Conservation (phyloP, 352 stramenopile species). For the Aphanomyces cochlioides region DNA sequence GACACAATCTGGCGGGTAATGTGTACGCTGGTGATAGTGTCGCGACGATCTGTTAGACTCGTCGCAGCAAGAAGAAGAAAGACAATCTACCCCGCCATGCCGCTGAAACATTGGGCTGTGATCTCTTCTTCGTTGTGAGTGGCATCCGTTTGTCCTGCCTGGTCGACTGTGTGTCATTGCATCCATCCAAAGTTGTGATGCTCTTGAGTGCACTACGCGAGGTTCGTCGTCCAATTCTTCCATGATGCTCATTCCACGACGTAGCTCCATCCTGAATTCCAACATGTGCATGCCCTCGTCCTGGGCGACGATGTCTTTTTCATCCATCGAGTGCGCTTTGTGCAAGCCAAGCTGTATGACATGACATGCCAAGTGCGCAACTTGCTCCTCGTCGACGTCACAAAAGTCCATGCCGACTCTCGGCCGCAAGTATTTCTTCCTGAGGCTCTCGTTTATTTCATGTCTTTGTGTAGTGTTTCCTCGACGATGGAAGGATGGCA, state of each 20-base stretch:
- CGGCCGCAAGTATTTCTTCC: not conserved
- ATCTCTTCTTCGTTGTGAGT: conserved; percentile 14
- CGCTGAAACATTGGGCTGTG: not conserved
- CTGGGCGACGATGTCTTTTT: conserved; percentile 19
- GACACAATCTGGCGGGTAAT: not conserved
- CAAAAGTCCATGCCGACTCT: conserved; percentile 1
- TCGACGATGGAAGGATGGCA: too few species aligned
- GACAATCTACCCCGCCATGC: not conserved
- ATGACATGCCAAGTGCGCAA: not conserved
- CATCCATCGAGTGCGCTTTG: not conserved
- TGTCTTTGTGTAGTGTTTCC: not conserved
- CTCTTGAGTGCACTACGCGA: not conserved
- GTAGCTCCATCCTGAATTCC: not conserved
- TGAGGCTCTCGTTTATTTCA: not conserved
- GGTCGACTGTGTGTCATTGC: conserved; percentile 8
- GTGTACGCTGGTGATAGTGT: not conserved
- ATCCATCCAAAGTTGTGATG: not conserved
- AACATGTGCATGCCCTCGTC: not conserved
- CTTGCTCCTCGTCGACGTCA: conserved; percentile 1
- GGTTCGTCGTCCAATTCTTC: not conserved
- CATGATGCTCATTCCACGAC: too few species aligned
- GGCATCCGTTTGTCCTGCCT: conserved; percentile 10
- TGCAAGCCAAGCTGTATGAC: not conserved
- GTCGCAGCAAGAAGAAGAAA: not conserved
- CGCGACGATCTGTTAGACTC: not conserved